A percentile compares a stretch with the other conserved stretches of the same genome.
Conservation (phyloP, 1,284 basidiomycete species). For the Pseudozyma tsukubaensis region DNA sequence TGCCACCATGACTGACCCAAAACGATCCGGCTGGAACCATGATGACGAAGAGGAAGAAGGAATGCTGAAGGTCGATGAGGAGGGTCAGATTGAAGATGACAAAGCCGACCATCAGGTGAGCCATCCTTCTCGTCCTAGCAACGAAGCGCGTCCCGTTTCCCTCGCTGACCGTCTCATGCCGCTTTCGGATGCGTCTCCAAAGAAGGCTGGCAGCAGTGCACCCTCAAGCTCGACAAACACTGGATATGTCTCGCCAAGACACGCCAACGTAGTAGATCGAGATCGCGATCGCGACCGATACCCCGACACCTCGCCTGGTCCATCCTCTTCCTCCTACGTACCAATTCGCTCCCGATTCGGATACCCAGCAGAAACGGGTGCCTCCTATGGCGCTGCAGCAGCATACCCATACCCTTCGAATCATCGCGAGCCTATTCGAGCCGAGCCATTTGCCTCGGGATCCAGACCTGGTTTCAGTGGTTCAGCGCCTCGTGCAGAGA, state of each 20-base stretch:
- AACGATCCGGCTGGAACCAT: neutral
- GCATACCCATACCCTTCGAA: conserved; percentile 30
- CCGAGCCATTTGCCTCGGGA: conserved; percentile 26
- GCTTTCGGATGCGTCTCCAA: conserved; percentile 21
- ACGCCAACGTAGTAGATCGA: conserved; percentile 24
- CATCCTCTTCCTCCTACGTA: conserved; percentile 30
- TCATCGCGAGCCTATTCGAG: conserved; percentile 27
- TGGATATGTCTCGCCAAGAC: conserved; percentile 33
- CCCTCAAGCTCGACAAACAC: conserved; percentile 17
- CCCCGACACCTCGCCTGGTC: conserved; percentile 36
- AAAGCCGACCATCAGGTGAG: conserved; percentile 34
- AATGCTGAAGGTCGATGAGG: conserved; percentile 48
- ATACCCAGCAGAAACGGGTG: conserved; percentile 23
- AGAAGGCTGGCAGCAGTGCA: conserved; percentile 11
- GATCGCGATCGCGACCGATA: conserved; percentile 42
- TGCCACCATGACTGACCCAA: conserved; percentile 10
- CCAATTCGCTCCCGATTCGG: conserved; percentile 27
- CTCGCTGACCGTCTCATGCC: conserved; percentile 41
- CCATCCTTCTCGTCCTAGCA: conserved; percentile 28
- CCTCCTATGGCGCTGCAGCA: conserved; percentile 25
- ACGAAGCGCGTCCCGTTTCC: conserved; percentile 15
- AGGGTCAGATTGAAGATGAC: conserved; percentile 51
- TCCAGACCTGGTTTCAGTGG: conserved; percentile 25
- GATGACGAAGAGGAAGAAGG: conserved; percentile 53
- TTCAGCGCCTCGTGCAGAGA: conserved; percentile 20